phyloP scores from a whole-genome alignment of 2,329 filamentous ascomycete species.

The Fusarium euwallaceae region DNA sequence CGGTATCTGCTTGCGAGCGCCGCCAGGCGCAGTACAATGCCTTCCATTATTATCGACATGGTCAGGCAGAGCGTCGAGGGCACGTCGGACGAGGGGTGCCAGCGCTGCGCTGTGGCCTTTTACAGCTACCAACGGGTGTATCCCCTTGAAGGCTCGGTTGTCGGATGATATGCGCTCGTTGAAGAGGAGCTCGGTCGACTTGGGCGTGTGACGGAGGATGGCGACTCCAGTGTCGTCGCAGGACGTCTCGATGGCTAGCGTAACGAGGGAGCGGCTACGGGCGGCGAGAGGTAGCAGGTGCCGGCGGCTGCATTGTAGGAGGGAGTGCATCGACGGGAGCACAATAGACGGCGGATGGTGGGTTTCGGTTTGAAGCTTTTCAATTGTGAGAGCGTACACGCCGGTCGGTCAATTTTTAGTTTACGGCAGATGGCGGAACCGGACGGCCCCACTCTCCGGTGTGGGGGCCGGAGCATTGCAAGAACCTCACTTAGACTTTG shows the following conservation, averaged over 20 bases:
- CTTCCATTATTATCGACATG: constrained; percentile 1
- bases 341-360: not conserved
- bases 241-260: constrained; percentile 84
- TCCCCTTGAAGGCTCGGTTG: constrained; percentile 79
- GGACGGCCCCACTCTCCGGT: constrained; percentile 34
- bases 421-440: constrained; percentile 11
- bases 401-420: constrained; percentile 11
- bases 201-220: constrained; percentile 72
- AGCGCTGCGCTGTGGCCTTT: constrained; percentile 81
- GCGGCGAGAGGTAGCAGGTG: not conserved
- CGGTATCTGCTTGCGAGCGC: constrained; percentile 61
- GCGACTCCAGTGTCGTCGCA: constrained; percentile 96
- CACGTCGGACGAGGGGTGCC: constrained; percentile 74
- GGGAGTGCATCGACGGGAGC: constrained; percentile 30
- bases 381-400: not conserved
- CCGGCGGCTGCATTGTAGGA: constrained; percentile 15
- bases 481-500: not conserved
- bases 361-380: constrained; percentile 7
- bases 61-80: constrained; percentile 66
- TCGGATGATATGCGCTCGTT: constrained; percentile 86
- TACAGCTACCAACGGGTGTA: constrained; percentile 83
- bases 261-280: constrained; percentile 57
- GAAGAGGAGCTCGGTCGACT: constrained; percentile 74
- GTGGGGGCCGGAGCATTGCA: not conserved
- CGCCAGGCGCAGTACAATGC: constrained; percentile 29